These are phyloP conservation scores for Blastomyces parvus DNA, from an alignment of 2,329 filamentous ascomycete species.

Conservation along the genomic window DNA sequence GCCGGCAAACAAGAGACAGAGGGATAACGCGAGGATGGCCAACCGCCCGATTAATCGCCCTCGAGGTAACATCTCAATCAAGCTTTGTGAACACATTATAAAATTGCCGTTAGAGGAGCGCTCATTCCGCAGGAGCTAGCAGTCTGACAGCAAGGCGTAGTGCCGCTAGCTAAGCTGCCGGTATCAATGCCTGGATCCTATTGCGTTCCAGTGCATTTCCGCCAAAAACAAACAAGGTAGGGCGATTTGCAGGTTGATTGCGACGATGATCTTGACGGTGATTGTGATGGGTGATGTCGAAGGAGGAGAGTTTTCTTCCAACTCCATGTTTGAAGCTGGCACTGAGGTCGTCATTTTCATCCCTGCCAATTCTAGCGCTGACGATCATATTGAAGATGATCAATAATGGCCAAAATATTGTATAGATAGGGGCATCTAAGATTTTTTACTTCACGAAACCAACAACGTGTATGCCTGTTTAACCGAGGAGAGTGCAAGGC, in stretches of 20 bases:
- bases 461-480: too few relatives aligned
- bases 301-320: background rate
- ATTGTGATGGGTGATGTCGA: background rate
- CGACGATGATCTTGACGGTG: background rate
- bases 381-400: too few relatives aligned
- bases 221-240: background rate
- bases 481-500: too few relatives aligned
- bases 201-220: background rate
- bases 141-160: background rate
- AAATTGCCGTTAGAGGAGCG: background rate
- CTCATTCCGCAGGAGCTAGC: background rate
- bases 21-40: background rate
- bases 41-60: background rate
- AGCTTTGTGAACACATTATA: too few relatives aligned
- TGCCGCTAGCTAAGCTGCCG: background rate
- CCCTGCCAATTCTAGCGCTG: too few relatives aligned
- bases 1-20: background rate
- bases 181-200: background rate
- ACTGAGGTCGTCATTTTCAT: too few relatives aligned
- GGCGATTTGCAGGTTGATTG: background rate
- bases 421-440: too few relatives aligned
- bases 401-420: too few relatives aligned
- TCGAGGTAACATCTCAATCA: background rate
- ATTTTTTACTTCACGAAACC: too few relatives aligned
- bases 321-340: background rate